Base-by-base conservation (phyloP, 805 yeast species). In the Lachancea quebecensis region DNA sequence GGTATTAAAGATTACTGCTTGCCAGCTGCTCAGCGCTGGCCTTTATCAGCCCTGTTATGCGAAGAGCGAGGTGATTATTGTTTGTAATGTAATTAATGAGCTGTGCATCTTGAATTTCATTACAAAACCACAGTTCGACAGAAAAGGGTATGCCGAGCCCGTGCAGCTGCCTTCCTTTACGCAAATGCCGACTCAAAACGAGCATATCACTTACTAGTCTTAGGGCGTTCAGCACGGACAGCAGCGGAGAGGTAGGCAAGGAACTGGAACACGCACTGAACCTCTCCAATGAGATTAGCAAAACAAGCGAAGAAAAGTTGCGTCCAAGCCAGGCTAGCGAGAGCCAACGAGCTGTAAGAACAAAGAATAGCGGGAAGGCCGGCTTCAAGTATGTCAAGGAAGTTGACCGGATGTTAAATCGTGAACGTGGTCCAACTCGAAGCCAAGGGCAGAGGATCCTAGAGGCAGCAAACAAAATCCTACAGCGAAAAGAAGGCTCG, bases 261-360 rank as follows among this genome's bases (percentile, higher is more conserved):
- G 43, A 40, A 18, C 25, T 40, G 33, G 31, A 34, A 25, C 43
- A 33, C n/a, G 43, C 27, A 2, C 14, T 40, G 38, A 40, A 28
- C 21, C 38, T 40, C n/a, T 33, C 43, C 27, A 21, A 40, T 11
- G 30, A 16, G 14, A 40, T 40, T 14, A 40, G 33, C 15, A 16
- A 25, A 10, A n/a, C 17, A n/a, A 34, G 38, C 21, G 43, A 21
- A 15, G 33, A 40, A 17, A 18, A 12, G 38, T 16, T 17, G 17
- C 18, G 3, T 17, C 10, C 30, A 15, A 36, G 5, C 9, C 27
- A 14, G 36, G 15, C 18, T 3, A 9, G 10, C n/a, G 32, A 16
- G 3, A 16, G 32, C 14, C 9, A 10, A 32, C 18, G 6, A 6
- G 27, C 12, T 18, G 12, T 18, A 9, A 14, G n/a, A 31, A 31